Conservation (phyloP, 2,329 filamentous ascomycete genomes). For the Ceratocystis albifundus region DNA sequence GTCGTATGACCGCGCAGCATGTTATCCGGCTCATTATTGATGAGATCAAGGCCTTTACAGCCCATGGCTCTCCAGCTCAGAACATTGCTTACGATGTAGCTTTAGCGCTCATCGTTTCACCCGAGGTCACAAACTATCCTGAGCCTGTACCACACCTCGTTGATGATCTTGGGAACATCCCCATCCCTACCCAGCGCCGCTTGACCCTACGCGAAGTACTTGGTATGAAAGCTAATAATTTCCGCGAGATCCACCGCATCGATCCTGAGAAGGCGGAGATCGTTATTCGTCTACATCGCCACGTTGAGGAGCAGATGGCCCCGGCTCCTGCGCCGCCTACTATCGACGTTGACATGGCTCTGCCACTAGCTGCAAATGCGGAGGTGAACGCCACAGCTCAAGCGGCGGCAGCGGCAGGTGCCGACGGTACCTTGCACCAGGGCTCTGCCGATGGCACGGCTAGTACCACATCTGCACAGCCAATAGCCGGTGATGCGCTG, state of each 20-base stretch:
- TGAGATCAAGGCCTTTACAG: constrained; percentile 38
- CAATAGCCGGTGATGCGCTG: constrained; percentile 32
- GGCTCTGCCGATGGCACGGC: constrained; percentile 28
- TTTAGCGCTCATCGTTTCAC: constrained; percentile 57
- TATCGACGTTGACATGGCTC: constrained; percentile 34
- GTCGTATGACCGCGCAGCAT: constrained; percentile 29
- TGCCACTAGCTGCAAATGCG: constrained; percentile 33
- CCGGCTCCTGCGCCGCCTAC: constrained; percentile 34
- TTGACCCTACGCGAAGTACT: constrained; percentile 51
- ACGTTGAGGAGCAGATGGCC: constrained; percentile 54
- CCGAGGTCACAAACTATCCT: constrained; percentile 41
- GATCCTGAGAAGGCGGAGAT: constrained; percentile 49
- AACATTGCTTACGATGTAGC: constrained; percentile 57
- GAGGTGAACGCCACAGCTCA: constrained; percentile 25
- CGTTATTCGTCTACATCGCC: constrained; percentile 49
- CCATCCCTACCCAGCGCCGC: constrained; percentile 34
- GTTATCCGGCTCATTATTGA: constrained; percentile 53
- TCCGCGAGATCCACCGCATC: constrained; percentile 43
- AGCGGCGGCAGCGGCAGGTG: constrained; percentile 28
- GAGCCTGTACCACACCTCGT: constrained; percentile 28
- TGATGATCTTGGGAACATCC: constrained; percentile 32
- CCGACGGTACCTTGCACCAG: constrained; percentile 33
- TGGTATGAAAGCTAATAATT: constrained; percentile 46
- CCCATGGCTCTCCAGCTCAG: constrained; percentile 45
- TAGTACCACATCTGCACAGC: constrained; percentile 33